Base-by-base conservation (phyloP, 805 yeast species). In the Scheffersomyces amazonensis region DNA sequence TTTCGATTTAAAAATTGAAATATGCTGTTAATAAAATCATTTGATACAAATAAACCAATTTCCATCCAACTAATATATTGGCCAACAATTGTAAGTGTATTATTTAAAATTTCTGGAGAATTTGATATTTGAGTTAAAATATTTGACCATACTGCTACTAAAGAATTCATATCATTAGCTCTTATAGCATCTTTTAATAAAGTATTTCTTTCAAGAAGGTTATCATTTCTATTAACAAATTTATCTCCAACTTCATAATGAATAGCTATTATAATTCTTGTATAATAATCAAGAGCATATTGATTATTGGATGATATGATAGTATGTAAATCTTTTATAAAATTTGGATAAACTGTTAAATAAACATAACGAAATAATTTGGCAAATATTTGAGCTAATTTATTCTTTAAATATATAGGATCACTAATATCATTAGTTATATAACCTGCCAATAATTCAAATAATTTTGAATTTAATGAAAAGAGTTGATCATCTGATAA, bases 231-330 rank as follows among this genome's bases (percentile, higher is more conserved):
- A 22, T 80, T 64, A 46, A 89, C 84, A 48, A 90, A 75, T 55
- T 86, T 93, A 58, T 93, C 99, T 23, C 96, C 99, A 49, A 93
- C 88, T 62, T 90, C 96, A 20, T 82, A 81, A 58, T 93, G 97
- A 43, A 93, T 79, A 21, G 84, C 77, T 31, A 80, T 60, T 42
- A 89, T 66, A 6, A 88, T 75, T 53, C 96, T 76, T 27, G 83
- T 61, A 58, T 84, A 89, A 59, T 86, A 78, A 54, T 90, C 97
- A 9, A 73, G 56, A 48, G 75, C 77, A 36, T 77, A 45, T 29
- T 48, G 43, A 42, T 43, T 42, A 19, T 53, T 50, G 6, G 56
- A 34, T 13, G 41, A 45, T 16, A 52, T 42, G 13, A 58, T 41
- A 19, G 34, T 34, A 33, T 61, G 44, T 44, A 67, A 52, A 11